Evolutionary conservation across 805 yeast species (phyloP), one percentile per base, ranked within the genome.

Genomic region (Zygosaccharomyces rouxii): DNA sequence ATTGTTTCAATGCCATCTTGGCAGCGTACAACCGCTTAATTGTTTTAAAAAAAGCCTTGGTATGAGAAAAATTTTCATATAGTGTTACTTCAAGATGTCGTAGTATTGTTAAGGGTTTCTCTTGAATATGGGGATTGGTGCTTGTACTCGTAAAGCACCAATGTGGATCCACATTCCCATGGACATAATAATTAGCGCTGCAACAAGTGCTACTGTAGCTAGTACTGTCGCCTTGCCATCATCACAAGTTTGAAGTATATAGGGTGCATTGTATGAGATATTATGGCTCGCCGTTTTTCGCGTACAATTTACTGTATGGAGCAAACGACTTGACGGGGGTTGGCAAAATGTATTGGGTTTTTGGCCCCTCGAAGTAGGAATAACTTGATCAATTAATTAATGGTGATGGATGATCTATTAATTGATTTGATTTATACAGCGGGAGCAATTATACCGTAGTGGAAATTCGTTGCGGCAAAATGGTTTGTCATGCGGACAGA

Each of bases 231-330:
- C 10, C 21, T 33, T 33, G 37, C 9, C 37, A 9, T 33, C 37
- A 33, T 33, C 13, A 33, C 11, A 33, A 14, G 19, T 16, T 9
- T 7, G 11, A 14, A 33, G 19, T 33, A 18, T 14, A 16, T 33
- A 14, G 11, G 37, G 37, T 14, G 19, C 10, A 9, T 29, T 26
- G 44, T 33, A 41, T 30, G 33, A 33, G 22, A 33, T 25, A 41
- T 23, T 16, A 33, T 41, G 44, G 37, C 44, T 41, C 37, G 44
- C 44, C 44, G 26, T 29, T 41, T 41, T 41, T 41, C 44, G 44
- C 44, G 44, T 41, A 41, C 18, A 41, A 29, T 41, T 41, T 41
- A 41, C 44, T 41, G 26, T 19, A 41, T 41, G 35, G 19, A 41
- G 44, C 44, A 41, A 41, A 41, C 10, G 37, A 33, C 11, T 14